Evolutionary conservation across 805 yeast species (phyloP).

Genomic region (Candida suzukii): DNA sequence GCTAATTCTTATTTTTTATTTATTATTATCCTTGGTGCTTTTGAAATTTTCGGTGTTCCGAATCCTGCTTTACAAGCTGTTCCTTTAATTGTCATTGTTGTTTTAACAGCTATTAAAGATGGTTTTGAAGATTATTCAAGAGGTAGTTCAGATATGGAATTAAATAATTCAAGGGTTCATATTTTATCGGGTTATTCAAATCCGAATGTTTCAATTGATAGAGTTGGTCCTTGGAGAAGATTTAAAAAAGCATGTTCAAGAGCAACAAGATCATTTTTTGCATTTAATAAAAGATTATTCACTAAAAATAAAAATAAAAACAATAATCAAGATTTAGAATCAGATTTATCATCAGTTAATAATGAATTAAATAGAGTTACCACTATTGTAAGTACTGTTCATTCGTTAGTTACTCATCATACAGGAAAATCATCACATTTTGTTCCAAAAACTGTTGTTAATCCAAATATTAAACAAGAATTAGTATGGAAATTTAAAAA

Average conservation of each 20-base stretch:
- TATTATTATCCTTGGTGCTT: slow-evolving; percentile 73
- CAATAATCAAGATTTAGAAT: neutral
- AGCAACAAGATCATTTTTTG: neutral
- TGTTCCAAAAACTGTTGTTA: slow-evolving; percentile 23
- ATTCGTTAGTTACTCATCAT: neutral
- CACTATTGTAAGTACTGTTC: slow-evolving; percentile 2
- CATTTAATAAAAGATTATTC: neutral
- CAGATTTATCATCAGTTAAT: neutral
- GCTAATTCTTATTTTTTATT: slow-evolving; percentile 86
- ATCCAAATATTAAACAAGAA: slow-evolving; percentile 23
- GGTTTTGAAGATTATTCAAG: slow-evolving; percentile 78
- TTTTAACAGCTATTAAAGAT: slow-evolving; percentile 70
- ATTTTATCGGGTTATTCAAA: slow-evolving; percentile 50
- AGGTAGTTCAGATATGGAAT: slow-evolving; percentile 62
- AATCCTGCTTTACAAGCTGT: slow-evolving; percentile 69
- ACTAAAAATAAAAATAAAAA: neutral
- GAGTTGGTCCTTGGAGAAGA: slow-evolving; percentile 60
- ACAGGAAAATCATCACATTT: slow-evolving; percentile 14
- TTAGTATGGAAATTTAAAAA: slow-evolving; percentile 30
- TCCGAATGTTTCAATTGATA: slow-evolving; percentile 56
- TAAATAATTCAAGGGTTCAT: slow-evolving; percentile 69
- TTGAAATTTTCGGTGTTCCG: slow-evolving; percentile 74
- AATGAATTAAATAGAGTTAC: neutral
- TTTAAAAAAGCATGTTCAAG: slow-evolving; percentile 43
- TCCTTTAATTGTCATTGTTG: slow-evolving; percentile 72